A percentile compares a stretch with the other conserved stretches of the same genome.
Evolutionary conservation across 2,329 filamentous ascomycete genomes (phyloP).

Genomic region (Plenodomus tracheiphilus): DNA sequence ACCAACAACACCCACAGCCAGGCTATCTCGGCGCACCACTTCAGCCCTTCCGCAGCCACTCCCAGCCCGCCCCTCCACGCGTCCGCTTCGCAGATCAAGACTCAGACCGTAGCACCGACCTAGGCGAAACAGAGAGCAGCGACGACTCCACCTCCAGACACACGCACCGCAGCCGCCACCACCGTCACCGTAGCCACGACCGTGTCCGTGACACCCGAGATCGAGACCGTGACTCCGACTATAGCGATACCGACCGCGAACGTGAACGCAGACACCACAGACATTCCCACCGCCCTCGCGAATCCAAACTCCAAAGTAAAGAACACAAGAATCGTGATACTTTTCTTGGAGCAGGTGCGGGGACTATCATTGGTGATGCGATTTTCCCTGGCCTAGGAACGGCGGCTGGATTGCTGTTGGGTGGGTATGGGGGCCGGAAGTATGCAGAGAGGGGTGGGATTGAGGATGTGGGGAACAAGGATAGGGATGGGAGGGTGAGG

Average conservation of each 20-base stretch:
- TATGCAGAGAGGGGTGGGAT: conserved; percentile 40
- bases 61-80: conserved; percentile 36
- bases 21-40: conserved; percentile 31
- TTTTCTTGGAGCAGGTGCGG: conserved; percentile 51
- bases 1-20: conserved; percentile 17
- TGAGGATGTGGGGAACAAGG: conserved; percentile 15
- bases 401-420: conserved; percentile 44
- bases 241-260: conserved; percentile 14
- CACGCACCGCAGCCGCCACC: conserved; percentile 15
- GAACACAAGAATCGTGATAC: conserved; percentile 41
- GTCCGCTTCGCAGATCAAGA: conserved; percentile 36
- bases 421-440: conserved; percentile 49
- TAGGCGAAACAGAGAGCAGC: conserved; percentile 12
- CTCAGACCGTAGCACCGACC: conserved; percentile 20
- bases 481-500: conserved; percentile 27
- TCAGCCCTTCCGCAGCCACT: conserved; percentile 32
- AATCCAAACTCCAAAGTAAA: conserved; percentile 9
- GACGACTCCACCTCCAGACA: conserved; percentile 14
- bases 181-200: conserved; percentile 15
- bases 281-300: conserved; percentile 3
- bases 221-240: conserved; percentile 3
- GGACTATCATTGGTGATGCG: conserved; percentile 49
- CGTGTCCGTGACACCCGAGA: conserved; percentile 12
- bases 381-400: conserved; percentile 52
- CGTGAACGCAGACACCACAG: conserved; percentile 9